Conservation (phyloP, 345 rosid genomes). For the Rhodomyrtus tomentosa region DNA sequence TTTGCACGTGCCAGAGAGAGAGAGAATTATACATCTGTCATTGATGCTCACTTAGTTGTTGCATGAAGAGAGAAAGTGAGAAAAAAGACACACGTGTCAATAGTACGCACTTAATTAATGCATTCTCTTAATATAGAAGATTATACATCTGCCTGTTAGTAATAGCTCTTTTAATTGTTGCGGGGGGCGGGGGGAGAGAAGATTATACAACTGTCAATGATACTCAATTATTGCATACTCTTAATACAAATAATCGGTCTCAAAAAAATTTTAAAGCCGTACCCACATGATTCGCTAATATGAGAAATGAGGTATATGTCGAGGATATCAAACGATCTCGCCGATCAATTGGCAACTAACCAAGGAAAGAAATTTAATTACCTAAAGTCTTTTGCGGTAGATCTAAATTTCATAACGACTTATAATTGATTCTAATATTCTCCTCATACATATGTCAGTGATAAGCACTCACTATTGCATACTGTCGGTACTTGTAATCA, state of each 20-base stretch:
- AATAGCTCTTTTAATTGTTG: background rate
- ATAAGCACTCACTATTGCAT: background rate
- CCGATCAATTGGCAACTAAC: background rate
- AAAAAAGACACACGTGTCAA: background rate
- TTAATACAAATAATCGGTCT: background rate
- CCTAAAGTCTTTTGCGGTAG: background rate
- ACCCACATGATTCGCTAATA: background rate
- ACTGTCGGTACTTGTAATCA: background rate
- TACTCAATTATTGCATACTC: background rate
- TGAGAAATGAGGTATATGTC: background rate
- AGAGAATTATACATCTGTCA: background rate
- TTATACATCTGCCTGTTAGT: background rate
- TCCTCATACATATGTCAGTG: background rate
- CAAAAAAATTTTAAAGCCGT: background rate
- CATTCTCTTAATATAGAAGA: background rate
- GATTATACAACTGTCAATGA: background rate
- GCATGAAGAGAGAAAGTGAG: background rate
- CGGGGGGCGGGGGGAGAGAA: background rate
- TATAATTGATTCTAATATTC: background rate
- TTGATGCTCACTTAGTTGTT: background rate
- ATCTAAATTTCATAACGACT: background rate
- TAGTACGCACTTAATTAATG: background rate
- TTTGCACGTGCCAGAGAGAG: background rate
- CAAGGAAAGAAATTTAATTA: background rate
- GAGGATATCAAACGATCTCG: background rate